phyloP scores from a whole-genome alignment of 1,284 basidiomycete species.

The Schizopora paradoxa region DNA sequence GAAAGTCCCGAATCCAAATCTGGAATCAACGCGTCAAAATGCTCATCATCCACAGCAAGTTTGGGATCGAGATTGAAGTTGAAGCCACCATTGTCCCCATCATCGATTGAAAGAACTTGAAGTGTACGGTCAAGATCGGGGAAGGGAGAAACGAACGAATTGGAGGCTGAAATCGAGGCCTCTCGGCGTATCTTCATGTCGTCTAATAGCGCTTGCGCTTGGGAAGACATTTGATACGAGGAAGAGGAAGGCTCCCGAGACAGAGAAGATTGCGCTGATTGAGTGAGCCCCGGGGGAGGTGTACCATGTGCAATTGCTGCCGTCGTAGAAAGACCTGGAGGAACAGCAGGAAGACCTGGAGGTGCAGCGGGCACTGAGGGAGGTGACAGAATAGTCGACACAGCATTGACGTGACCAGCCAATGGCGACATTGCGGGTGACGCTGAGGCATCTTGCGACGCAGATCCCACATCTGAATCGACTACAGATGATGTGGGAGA shows the following conservation, averaged over 20 bases:
- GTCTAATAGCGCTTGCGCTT: conserved; percentile 78
- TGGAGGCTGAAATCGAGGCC: conserved; percentile 38
- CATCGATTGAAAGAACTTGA: conserved; percentile 57
- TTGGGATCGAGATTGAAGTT: conserved; percentile 80
- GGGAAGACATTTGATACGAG: conserved; percentile 81
- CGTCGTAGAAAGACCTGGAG: conserved; percentile 51
- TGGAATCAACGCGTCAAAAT: conserved; percentile 38
- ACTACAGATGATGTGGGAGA: conserved; percentile 46
- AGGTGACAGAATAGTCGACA: no score
- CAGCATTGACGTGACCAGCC: no score
- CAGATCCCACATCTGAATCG: conserved; percentile 34
- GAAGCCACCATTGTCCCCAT: conserved; percentile 57
- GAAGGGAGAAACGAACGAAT: conserved; percentile 70
- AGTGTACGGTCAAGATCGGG: conserved; percentile 84
- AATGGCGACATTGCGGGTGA: no score
- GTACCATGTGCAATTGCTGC: no score
- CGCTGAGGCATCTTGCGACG: conserved; percentile 25
- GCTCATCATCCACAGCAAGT: conserved; percentile 48
- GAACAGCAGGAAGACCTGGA: conserved; percentile 54
- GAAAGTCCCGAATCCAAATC: conserved; percentile 41
- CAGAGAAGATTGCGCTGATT: conserved; percentile 43
- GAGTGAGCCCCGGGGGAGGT: conserved; percentile 42
- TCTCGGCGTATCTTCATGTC: conserved; percentile 78
- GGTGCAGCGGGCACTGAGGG: conserved; percentile 35
- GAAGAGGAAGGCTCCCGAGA: conserved; percentile 53